Percentiles rank a stretch among this genome's conserved stretches.
Evolutionary conservation across 2,329 filamentous ascomycete genomes (phyloP).

Genomic region (Colletotrichum musae): DNA sequence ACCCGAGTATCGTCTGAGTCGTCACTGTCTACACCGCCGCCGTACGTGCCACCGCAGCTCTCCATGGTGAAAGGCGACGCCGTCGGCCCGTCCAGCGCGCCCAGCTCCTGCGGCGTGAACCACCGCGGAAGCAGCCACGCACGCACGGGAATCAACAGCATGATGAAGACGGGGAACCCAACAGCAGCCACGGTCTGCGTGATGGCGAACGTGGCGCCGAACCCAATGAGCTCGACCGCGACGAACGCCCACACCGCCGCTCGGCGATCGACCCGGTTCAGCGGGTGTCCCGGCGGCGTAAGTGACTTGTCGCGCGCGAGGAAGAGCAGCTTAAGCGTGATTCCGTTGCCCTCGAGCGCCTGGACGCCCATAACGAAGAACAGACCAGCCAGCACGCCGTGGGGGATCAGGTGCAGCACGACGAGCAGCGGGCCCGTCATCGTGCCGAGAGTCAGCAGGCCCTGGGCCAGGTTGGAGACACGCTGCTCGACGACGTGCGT

Average conservation of each 20-base stretch:
- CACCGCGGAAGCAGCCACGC: constrained; percentile 74
- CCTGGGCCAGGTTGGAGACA: constrained; percentile 83
- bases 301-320: constrained; percentile 75
- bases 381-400: constrained; percentile 83
- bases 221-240: constrained; percentile 76
- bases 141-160: constrained; percentile 77
- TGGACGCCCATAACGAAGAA: constrained; percentile 91
- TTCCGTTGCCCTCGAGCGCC: constrained; percentile 82
- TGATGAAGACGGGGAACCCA: constrained; percentile 83
- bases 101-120: constrained; percentile 73
- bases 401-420: constrained; percentile 83
- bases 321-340: constrained; percentile 82
- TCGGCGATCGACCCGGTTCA: constrained; percentile 73
- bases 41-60: constrained; percentile 77
- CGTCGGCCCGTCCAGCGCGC: constrained; percentile 78
- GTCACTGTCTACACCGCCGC: constrained; percentile 50
- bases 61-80: constrained; percentile 84
- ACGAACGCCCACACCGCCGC: constrained; percentile 80
- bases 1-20: constrained; percentile 32
- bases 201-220: constrained; percentile 85
- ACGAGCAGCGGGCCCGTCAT: constrained; percentile 83
- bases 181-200: constrained; percentile 88
- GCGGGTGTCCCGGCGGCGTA: constrained; percentile 72
- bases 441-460: constrained; percentile 82
- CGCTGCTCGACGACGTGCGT: constrained; percentile 84